Evolutionary conservation across 164 flowering plant species (phyloP).

Genomic region (Chimonanthus praecox): DNA sequence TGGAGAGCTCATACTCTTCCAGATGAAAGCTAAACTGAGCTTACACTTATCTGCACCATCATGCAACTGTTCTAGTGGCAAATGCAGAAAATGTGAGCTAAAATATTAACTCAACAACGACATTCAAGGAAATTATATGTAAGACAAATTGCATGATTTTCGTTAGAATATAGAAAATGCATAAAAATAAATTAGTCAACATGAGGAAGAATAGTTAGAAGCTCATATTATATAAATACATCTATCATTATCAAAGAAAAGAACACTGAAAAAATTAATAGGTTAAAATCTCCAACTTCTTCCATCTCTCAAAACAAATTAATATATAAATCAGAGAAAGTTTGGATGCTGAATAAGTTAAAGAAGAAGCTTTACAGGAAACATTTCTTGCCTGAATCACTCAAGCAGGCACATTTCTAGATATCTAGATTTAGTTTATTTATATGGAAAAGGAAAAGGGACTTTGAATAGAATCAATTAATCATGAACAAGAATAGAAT

Average conservation of each 20-base stretch:
- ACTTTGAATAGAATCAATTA: too few relatives aligned
- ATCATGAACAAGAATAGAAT: too few relatives aligned
- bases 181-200: not conserved
- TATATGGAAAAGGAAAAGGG: not conserved
- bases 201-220: not conserved
- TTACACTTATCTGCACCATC: not conserved
- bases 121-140: not conserved
- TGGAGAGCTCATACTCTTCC: slow-evolving; percentile 53
- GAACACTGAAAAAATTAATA: not conserved
- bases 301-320: not conserved
- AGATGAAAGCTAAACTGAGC: not conserved
- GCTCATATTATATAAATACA: not conserved
- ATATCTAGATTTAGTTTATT: not conserved
- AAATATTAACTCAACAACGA: not conserved
- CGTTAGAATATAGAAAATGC: not conserved
- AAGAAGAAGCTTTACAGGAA: not conserved
- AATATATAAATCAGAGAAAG: not conserved
- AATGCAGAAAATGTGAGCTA: not conserved
- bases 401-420: not conserved
- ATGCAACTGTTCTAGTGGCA: not conserved
- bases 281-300: too few relatives aligned
- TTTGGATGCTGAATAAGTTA: not conserved
- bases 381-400: too few relatives aligned
- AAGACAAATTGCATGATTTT: not conserved
- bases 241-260: not conserved